phyloP scores from a whole-genome alignment of 805 yeast genomes.

The Schizosaccharomyces pombe region DNA sequence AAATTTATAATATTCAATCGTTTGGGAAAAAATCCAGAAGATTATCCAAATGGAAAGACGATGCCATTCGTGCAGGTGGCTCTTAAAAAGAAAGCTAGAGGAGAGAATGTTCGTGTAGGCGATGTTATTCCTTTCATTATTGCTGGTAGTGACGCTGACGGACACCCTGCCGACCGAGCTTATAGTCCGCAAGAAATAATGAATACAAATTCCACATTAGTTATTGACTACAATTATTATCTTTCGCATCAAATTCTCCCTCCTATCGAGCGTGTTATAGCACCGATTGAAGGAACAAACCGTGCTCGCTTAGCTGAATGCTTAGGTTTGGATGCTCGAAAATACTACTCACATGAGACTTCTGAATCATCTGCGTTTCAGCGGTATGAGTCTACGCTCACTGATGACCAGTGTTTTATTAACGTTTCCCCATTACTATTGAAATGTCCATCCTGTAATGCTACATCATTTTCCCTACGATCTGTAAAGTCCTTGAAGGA shows the following conservation, averaged over 20 bases:
- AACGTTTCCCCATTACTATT: conserved; percentile 33
- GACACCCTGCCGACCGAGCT: conserved; percentile 53
- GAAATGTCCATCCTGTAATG: conserved; percentile 32
- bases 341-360: conserved; percentile 20
- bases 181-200: conserved; percentile 50
- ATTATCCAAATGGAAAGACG: conserved; percentile 57
- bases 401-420: conserved; percentile 64
- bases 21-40: conserved; percentile 67
- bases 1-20: conserved; percentile 65
- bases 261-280: conserved; percentile 71
- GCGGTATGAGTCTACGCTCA: conserved; percentile 60
- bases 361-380: conserved; percentile 21
- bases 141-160: conserved; percentile 24
- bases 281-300: conserved; percentile 70
- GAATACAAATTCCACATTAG: conserved; percentile 5
- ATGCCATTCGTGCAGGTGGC: conserved; percentile 83
- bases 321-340: conserved; percentile 52
- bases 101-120: conserved; percentile 71
- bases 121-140: conserved; percentile 74
- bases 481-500: conserved; percentile 60
- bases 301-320: conserved; percentile 50
- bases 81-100: conserved; percentile 49
- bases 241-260: conserved; percentile 73
- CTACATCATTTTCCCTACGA: conserved; percentile 19
- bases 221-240: conserved; percentile 50